These are phyloP conservation scores for Starmerella scarabaei DNA, from an alignment of 805 yeast genomes.

Conservation along the genomic window DNA sequence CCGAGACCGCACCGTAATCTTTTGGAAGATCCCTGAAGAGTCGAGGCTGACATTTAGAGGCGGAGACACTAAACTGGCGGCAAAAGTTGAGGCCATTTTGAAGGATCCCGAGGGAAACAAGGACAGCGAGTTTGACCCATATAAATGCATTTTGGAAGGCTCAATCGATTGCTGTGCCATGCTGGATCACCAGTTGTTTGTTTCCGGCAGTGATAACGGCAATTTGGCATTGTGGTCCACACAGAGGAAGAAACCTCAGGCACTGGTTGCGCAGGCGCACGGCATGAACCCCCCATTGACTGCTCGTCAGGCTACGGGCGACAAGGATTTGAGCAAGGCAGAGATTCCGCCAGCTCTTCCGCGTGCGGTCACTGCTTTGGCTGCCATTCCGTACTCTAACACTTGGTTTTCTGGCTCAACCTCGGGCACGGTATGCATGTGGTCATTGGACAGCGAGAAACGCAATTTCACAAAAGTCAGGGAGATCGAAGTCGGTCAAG, in stretches of 20 bases:
- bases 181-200: conserved; percentile 85
- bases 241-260: conserved; percentile 78
- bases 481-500: conserved; percentile 46
- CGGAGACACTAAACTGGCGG: conserved; percentile 44
- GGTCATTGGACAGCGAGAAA: conserved; percentile 59
- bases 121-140: not conserved
- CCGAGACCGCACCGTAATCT: conserved; percentile 86
- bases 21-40: conserved; percentile 95
- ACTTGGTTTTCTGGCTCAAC: conserved; percentile 80
- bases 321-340: conserved; percentile 23
- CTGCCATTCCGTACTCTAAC: conserved; percentile 76
- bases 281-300: conserved; percentile 46
- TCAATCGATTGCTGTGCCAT: conserved; percentile 79
- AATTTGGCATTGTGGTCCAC: conserved; percentile 79
- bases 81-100: not conserved
- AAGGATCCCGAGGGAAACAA: not conserved
- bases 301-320: conserved; percentile 43
- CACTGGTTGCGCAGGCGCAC: conserved; percentile 57
- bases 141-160: conserved; percentile 42
- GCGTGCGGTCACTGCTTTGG: conserved; percentile 69
- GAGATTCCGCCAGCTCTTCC: conserved; percentile 60
- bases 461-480: conserved; percentile 50
- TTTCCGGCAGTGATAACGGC: conserved; percentile 94
- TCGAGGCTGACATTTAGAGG: conserved; percentile 87
- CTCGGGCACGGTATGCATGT: conserved; percentile 62